Evolutionary conservation across 163 green algal genomes (phyloP).

Genomic region (Volvox carteri): DNA sequence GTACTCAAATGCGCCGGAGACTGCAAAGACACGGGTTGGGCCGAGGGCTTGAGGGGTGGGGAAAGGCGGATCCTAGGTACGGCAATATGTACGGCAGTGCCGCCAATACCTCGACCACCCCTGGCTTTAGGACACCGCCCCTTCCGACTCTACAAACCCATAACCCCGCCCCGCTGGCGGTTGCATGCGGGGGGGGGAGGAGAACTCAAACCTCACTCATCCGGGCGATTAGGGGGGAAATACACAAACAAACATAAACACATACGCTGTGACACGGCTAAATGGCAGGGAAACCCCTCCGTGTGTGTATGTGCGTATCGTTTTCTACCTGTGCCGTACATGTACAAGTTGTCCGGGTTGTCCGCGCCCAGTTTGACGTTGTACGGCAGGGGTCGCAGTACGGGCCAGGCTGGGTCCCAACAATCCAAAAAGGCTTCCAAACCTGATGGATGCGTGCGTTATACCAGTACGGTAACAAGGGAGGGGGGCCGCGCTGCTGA

Average conservation of each 20-base stretch:
- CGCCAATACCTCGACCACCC: background rate
- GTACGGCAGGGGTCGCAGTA: constrained; percentile 57
- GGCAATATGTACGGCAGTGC: background rate
- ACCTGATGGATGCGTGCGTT: no score
- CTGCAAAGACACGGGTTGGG: background rate
- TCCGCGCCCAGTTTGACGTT: constrained; percentile 60
- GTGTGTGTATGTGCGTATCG: background rate
- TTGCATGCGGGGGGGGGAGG: no score
- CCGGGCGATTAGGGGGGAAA: no score
- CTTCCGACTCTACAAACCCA: no score
- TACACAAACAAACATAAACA: no score
- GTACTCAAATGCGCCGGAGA: constrained; percentile 46
- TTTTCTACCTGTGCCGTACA: constrained; percentile 56
- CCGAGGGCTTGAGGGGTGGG: background rate
- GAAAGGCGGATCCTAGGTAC: background rate
- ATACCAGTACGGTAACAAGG: no score
- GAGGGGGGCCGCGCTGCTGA: no score
- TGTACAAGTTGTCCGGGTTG: constrained; percentile 63
- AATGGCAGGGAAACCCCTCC: background rate
- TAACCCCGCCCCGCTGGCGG: no score
- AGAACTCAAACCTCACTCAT: no score
- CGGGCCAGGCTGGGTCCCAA: constrained; percentile 48
- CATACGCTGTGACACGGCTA: no score
- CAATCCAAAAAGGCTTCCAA: constrained; percentile 57
- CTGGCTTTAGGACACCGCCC: background rate